Evolutionary conservation across 306 rosid genomes (phyloP).

Genomic region (Rosa persica): DNA sequence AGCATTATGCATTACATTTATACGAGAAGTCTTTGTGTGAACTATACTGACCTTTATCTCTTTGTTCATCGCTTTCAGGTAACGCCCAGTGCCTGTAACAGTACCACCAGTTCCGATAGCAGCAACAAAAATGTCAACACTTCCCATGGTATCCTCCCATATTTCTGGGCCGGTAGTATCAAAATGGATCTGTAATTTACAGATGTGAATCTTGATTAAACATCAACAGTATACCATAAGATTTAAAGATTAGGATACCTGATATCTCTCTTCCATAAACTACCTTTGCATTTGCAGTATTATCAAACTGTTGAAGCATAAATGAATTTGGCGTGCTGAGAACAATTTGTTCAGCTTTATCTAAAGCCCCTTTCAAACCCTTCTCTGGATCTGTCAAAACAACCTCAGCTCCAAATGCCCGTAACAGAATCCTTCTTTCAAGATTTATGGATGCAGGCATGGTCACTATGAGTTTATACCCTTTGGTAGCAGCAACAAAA

Average conservation of each 20-base stretch:
- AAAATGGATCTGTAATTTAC: constrained; percentile 84
- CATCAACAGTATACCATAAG: background rate
- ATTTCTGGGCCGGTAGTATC: constrained; percentile 98
- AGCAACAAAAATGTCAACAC: constrained; percentile 78
- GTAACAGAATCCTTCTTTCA: constrained; percentile 86
- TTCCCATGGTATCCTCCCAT: constrained; percentile 98
- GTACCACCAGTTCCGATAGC: constrained; percentile 98
- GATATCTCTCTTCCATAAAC: constrained; percentile 9
- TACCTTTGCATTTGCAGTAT: constrained; percentile 73
- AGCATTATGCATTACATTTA: background rate
- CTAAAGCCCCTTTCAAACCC: constrained; percentile 90
- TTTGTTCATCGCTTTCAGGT: constrained; percentile 72
- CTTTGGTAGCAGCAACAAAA: constrained; percentile 80
- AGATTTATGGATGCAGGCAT: constrained; percentile 89
- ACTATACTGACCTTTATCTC: constrained; percentile 55
- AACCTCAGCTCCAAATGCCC: constrained; percentile 91
- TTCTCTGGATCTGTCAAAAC: constrained; percentile 80
- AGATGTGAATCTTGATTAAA: constrained; percentile 35
- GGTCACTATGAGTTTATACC: constrained; percentile 79
- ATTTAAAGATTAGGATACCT: background rate
- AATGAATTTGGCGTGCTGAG: constrained; percentile 62
- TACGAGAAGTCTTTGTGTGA: background rate
- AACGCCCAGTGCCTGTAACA: constrained; percentile 81
- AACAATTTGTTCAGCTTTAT: constrained; percentile 84
- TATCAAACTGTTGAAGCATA: constrained; percentile 96